Evolutionary conservation across 1,139 yeast species (phyloP).

Genomic region (Candida sojae): DNA sequence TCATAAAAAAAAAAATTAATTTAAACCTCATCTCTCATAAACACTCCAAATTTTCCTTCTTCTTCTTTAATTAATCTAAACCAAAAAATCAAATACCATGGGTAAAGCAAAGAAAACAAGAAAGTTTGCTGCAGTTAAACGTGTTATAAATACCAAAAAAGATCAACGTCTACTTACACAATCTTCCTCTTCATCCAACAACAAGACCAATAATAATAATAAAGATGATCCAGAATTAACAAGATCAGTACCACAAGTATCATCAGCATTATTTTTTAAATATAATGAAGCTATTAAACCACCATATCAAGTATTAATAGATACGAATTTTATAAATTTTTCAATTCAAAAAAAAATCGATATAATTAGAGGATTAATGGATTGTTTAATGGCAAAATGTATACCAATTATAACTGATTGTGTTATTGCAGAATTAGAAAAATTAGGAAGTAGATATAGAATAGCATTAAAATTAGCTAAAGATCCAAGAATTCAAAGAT

Average conservation of each 20-base stretch:
- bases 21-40: constrained; percentile 2
- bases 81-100: constrained; percentile 46
- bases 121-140: constrained; percentile 91
- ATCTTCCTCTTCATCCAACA: constrained; percentile 24
- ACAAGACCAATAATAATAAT: constrained; percentile 25
- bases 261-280: constrained; percentile 93
- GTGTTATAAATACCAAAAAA: constrained; percentile 65
- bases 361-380: constrained; percentile 94
- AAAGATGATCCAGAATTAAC: constrained; percentile 79
- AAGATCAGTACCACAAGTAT: constrained; percentile 87
- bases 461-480: constrained; percentile 90
- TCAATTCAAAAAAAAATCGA: constrained; percentile 95
- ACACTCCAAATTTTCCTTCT: not conserved
- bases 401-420: constrained; percentile 96
- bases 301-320: constrained; percentile 92
- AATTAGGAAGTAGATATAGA: constrained; percentile 90
- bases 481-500: constrained; percentile 86
- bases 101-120: constrained; percentile 95
- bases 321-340: constrained; percentile 95
- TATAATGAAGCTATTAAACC: constrained; percentile 93
- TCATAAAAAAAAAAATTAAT: no score
- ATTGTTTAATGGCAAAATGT: constrained; percentile 89
- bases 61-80: no score
- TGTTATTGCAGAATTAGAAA: constrained; percentile 96
- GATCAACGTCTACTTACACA: constrained; percentile 58